phyloP scores from a whole-genome alignment of 1,284 basidiomycete genomes.

The Jaminaea rosea region DNA sequence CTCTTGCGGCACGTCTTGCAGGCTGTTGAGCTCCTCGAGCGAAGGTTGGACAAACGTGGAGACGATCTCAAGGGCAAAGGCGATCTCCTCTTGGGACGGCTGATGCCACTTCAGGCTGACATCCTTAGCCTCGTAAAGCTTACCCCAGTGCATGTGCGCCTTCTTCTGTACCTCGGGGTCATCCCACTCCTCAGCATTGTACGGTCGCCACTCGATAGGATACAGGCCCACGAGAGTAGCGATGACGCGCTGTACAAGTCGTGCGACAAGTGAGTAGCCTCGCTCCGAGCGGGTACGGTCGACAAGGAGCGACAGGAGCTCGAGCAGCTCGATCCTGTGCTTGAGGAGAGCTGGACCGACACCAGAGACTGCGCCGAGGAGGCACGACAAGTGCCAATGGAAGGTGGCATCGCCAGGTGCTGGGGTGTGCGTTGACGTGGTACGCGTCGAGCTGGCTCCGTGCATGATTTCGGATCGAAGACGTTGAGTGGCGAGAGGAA shows the following conservation, averaged over 20 bases:
- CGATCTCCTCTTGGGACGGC: slow-evolving; percentile 65
- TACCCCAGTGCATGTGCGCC: slow-evolving; percentile 75
- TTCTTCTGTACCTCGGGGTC: slow-evolving; percentile 66
- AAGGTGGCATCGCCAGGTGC: slow-evolving; percentile 81
- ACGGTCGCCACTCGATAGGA: slow-evolving; percentile 69
- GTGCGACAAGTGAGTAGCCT: slow-evolving; percentile 73
- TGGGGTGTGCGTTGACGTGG: slow-evolving; percentile 74
- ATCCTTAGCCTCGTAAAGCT: slow-evolving; percentile 67
- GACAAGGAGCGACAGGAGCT: slow-evolving; percentile 62
- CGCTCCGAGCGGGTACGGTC: slow-evolving; percentile 79
- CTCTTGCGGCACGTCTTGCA: slow-evolving; percentile 8
- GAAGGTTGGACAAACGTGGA: slow-evolving; percentile 62
- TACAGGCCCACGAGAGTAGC: slow-evolving; percentile 70
- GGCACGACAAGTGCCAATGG: slow-evolving; percentile 65
- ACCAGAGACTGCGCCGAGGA: slow-evolving; percentile 29
- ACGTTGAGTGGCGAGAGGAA: slow-evolving; percentile 69
- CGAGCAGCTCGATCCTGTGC: slow-evolving; percentile 62
- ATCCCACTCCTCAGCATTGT: slow-evolving; percentile 75
- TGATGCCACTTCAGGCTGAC: slow-evolving; percentile 83
- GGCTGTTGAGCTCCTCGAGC: slow-evolving; percentile 55
- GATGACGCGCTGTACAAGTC: slow-evolving; percentile 68
- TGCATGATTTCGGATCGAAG: slow-evolving; percentile 78
- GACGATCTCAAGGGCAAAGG: slow-evolving; percentile 70
- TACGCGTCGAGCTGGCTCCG: slow-evolving; percentile 83
- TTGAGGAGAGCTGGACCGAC: slow-evolving; percentile 53